A percentile compares a stretch with the other conserved stretches of the same genome.
phyloP scores from a whole-genome alignment of 2,329 filamentous ascomycete genomes.

The Fusarium praegraminearum region DNA sequence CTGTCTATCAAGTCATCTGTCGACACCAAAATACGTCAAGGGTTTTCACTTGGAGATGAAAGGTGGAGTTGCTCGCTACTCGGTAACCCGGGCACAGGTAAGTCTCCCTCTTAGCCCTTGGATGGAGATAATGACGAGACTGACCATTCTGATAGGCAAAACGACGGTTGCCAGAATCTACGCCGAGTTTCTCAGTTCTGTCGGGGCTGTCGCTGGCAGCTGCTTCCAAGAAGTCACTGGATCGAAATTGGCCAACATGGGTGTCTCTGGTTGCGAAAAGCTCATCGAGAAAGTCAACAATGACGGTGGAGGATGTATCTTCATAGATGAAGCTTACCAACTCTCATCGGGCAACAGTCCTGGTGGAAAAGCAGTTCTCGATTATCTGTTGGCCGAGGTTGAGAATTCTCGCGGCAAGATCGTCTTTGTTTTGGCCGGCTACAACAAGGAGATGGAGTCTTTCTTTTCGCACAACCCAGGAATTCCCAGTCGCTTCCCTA shows the following conservation, averaged over 20 bases:
- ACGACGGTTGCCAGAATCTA: slow-evolving; percentile 81
- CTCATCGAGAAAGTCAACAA: slow-evolving; percentile 63
- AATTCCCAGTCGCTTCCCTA: slow-evolving; percentile 75
- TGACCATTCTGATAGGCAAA: slow-evolving; percentile 59
- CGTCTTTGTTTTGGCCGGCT: slow-evolving; percentile 79
- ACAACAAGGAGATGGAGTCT: slow-evolving; percentile 78
- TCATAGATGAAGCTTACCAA: slow-evolving; percentile 86
- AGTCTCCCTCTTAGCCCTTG: slow-evolving; percentile 17
- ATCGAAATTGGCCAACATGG: slow-evolving; percentile 71
- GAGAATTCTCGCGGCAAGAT: slow-evolving; percentile 78
- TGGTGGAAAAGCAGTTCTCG: slow-evolving; percentile 72
- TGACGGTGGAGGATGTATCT: slow-evolving; percentile 74
- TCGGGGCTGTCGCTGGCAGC: slow-evolving; percentile 71
- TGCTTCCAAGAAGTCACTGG: slow-evolving; percentile 76
- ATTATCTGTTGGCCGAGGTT: slow-evolving; percentile 78
- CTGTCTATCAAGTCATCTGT: slow-evolving; percentile 72
- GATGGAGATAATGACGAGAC: not conserved
- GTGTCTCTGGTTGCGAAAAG: slow-evolving; percentile 68
- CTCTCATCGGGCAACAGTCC: slow-evolving; percentile 69
- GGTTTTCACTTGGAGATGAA: slow-evolving; percentile 65
- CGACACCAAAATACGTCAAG: slow-evolving; percentile 70
- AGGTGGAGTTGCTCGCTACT: slow-evolving; percentile 73
- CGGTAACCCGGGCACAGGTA: slow-evolving; percentile 81
- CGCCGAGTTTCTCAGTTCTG: slow-evolving; percentile 70
- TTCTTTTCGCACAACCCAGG: slow-evolving; percentile 82